Percentiles rank a stretch among this genome's conserved stretches.
Evolutionary conservation across 1,284 basidiomycete genomes (phyloP).

Genomic region (Tausonia pullulans): DNA sequence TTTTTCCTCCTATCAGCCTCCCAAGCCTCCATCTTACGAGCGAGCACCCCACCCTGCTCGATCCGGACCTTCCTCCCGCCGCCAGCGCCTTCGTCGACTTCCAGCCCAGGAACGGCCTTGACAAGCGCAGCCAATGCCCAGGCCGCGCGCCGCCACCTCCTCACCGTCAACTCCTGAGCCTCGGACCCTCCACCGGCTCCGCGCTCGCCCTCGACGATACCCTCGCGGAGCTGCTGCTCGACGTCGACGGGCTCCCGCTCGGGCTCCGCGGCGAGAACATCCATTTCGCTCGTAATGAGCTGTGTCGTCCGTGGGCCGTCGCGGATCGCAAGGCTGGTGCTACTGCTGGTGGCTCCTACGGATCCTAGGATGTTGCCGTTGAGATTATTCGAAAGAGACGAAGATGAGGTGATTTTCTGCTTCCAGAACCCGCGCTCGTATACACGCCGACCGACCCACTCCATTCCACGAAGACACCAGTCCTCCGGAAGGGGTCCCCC

Average conservation of each 20-base stretch:
- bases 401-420: constrained; percentile 28
- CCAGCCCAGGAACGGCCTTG: constrained; percentile 49
- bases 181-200: constrained; percentile 35
- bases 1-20: constrained; percentile 52
- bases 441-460: constrained; percentile 79
- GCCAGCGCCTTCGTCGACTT: constrained; percentile 13
- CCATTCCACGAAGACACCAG: constrained; percentile 89
- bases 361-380: constrained; percentile 25
- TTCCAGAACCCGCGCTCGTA: constrained; percentile 88
- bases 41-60: constrained; percentile 52
- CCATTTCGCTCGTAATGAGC: constrained; percentile 53
- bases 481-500: constrained; percentile 77
- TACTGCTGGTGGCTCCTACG: too few species aligned
- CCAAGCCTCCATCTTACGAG: constrained; percentile 59
- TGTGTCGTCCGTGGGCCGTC: neutral
- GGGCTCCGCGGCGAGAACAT: constrained; percentile 58
- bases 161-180: constrained; percentile 42
- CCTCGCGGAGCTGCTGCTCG: constrained; percentile 46
- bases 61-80: constrained; percentile 51
- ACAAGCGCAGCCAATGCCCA: constrained; percentile 61
- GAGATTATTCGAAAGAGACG: constrained; percentile 33
- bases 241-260: constrained; percentile 33
- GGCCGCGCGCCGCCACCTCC: constrained; percentile 60
- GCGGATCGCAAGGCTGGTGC: neutral
- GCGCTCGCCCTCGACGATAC: constrained; percentile 59